Evolutionary conservation across 140 eudicot genomes (phyloP).

Genomic region (Erigeron philadelphicus): DNA sequence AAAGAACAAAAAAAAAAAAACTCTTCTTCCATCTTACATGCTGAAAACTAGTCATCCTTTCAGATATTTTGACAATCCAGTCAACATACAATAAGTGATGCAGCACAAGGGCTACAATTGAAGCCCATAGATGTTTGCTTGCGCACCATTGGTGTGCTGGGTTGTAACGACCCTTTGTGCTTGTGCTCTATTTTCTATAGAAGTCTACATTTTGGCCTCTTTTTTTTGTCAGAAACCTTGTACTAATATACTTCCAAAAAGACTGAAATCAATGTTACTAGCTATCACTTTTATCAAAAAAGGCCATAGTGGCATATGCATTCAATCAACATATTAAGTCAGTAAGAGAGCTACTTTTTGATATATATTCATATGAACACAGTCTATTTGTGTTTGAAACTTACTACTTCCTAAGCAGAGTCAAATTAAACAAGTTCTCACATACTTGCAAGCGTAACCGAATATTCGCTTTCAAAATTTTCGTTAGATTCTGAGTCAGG

Average conservation of each 20-base stretch:
- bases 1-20: not conserved
- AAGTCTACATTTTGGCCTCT: no score
- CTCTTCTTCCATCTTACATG: not conserved
- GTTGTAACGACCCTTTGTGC: no score
- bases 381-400: not conserved
- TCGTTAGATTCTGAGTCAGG: not conserved
- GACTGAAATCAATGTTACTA: no score
- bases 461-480: not conserved
- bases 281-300: not conserved
- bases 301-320: not conserved
- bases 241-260: no score
- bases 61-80: no score
- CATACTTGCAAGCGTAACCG: not conserved
- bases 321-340: not conserved
- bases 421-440: slow-evolving; percentile 1
- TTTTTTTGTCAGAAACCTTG: no score
- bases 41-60: not conserved
- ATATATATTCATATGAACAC: not conserved
- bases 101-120: no score
- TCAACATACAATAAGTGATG: no score
- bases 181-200: no score
- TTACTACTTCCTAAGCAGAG: not conserved
- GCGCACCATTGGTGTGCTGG: no score
- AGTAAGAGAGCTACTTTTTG: not conserved
- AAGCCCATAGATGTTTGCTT: no score